These are phyloP conservation scores for Macadamia integrifolia DNA, from an alignment of 164 flowering plant species.

Conservation along the genomic window DNA sequence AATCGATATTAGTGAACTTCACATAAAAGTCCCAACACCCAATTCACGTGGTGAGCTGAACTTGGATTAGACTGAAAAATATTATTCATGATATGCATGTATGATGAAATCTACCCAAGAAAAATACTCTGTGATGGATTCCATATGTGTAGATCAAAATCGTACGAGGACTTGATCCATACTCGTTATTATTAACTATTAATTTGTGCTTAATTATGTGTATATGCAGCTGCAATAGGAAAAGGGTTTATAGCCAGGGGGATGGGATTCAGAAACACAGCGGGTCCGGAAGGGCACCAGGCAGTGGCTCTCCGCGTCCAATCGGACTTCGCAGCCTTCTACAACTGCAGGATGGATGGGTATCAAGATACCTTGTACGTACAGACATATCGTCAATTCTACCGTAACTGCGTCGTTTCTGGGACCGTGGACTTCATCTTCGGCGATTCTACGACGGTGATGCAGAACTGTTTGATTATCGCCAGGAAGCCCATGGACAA, in stretches of 20 bases:
- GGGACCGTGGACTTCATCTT: conserved; percentile 66
- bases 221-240: conserved; percentile 38
- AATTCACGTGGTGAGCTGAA: no score
- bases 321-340: conserved; percentile 38
- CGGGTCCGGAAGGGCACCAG: conserved; percentile 62
- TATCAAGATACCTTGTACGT: conserved; percentile 55
- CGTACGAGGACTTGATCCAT: no score
- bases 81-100: no score
- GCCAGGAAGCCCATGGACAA: conserved; percentile 39
- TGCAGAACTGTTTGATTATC: conserved; percentile 43
- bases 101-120: no score
- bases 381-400: conserved; percentile 48
- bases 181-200: not conserved
- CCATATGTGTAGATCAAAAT: no score
- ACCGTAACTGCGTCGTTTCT: conserved; percentile 50
- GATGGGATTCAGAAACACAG: conserved; percentile 58
- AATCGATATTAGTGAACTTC: no score
- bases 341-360: conserved; percentile 53
- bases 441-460: conserved; percentile 34
- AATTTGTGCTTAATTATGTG: not conserved
- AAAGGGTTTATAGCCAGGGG: conserved; percentile 36
- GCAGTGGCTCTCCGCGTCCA: conserved; percentile 52
- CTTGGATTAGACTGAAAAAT: no score
- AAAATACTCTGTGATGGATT: no score
- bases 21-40: no score